Percentiles rank a stretch among this genome's conserved stretches.
These are phyloP conservation scores for Ophiostoma novo-ulmi DNA, from an alignment of 2,329 filamentous ascomycete species.

Conservation along the genomic window DNA sequence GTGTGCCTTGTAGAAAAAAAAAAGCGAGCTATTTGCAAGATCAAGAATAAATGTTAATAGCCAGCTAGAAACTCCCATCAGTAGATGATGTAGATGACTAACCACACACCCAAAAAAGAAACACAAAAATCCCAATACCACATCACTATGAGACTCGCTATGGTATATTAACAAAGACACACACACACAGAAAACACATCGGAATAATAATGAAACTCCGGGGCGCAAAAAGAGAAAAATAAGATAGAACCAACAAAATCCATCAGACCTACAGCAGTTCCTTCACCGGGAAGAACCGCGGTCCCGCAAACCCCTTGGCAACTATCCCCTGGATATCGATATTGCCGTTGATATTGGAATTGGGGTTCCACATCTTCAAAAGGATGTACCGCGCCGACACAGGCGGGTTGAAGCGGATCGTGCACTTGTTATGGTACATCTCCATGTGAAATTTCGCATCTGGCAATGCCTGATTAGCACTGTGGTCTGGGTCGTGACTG, in stretches of 20 bases:
- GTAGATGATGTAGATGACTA: background rate
- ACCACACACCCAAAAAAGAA: background rate
- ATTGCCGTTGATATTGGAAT: slow-evolving; percentile 59
- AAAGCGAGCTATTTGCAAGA: background rate
- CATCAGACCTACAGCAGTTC: slow-evolving; percentile 46
- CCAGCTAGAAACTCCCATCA: background rate
- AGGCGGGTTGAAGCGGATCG: slow-evolving; percentile 77
- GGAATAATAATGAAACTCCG: background rate
- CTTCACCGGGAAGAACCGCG: slow-evolving; percentile 72
- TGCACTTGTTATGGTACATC: slow-evolving; percentile 76
- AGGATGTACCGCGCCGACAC: slow-evolving; percentile 78
- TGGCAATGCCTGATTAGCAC: slow-evolving; percentile 48
- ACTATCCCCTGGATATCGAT: slow-evolving; percentile 88
- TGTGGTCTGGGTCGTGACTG: background rate
- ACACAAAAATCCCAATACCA: background rate
- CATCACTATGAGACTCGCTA: background rate
- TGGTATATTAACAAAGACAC: background rate
- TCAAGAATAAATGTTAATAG: background rate
- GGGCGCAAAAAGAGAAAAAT: background rate
- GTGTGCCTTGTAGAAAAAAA: background rate
- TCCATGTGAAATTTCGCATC: slow-evolving; percentile 81
- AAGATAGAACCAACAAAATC: background rate
- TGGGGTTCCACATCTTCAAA: slow-evolving; percentile 84
- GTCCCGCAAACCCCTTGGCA: slow-evolving; percentile 77
- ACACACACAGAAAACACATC: background rate